Percentiles rank a stretch among this genome's conserved stretches.
Conservation (phyloP, 2,329 filamentous ascomycete genomes). For the Pochonia chlamydosporia region DNA sequence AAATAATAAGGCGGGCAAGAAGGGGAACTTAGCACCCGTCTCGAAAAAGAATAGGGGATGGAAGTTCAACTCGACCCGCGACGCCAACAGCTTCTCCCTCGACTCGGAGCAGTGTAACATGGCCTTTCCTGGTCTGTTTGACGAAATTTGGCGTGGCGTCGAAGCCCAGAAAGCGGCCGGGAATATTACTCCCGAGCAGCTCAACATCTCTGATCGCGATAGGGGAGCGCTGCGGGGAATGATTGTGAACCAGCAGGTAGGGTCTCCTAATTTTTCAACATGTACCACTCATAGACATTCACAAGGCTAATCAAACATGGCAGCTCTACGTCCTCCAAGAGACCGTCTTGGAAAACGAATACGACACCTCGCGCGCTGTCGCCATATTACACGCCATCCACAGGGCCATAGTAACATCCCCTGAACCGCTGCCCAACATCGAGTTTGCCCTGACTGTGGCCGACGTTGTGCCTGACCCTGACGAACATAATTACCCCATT, state of each 20-base stretch:
- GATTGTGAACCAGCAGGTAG: neutral
- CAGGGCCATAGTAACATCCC: neutral
- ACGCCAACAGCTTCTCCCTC: neutral
- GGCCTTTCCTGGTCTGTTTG: neutral
- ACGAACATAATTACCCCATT: neutral
- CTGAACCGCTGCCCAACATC: neutral
- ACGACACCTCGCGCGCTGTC: neutral
- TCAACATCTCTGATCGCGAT: neutral
- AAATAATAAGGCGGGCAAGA: neutral
- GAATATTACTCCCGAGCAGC: neutral
- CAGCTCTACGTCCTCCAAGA: neutral
- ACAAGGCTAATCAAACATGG: neutral
- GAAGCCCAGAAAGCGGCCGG: neutral
- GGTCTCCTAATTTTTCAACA: no score
- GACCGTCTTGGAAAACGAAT: neutral
- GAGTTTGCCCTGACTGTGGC: neutral
- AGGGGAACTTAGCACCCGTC: neutral
- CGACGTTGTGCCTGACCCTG: neutral
- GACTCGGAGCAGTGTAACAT: neutral
- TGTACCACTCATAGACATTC: neutral
- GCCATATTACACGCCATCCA: neutral
- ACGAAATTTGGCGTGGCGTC: neutral
- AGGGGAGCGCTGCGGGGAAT: neutral
- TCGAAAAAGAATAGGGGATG: neutral
- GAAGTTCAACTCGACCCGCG: neutral